Base-by-base conservation (phyloP, 2,329 filamentous ascomycete species). In the Plenodomus biglobosus region DNA sequence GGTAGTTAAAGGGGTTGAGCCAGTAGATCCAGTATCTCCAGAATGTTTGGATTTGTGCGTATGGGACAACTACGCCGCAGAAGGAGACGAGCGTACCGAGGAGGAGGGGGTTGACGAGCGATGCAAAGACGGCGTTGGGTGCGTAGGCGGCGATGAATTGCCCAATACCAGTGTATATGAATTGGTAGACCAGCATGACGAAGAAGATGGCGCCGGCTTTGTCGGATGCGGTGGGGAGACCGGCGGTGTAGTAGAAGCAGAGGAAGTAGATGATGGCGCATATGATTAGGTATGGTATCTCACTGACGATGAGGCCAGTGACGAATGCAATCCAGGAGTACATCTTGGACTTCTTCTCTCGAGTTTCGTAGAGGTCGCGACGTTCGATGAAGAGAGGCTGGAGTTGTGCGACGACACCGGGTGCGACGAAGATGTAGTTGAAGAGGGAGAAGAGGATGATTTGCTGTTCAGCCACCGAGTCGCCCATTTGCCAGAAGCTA, bases 251-350 rank as follows among this genome's bases (percentile, higher is more conserved):
- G 76, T 89, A 89, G 76, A 84, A 88, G 66, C 77, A 80, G 3
- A 81, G 75, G 62, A 77, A 90, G 56, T 85, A 80, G 3, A 88
- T 63, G 15, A 87, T 67, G 2, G 78, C 82, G 7, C 82, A 81
- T 11, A 89, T 46, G 39, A 83, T 74, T 39, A 82, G 77, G 71
- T 79, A 90, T 0, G 86, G 85, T 1, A 89, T 77, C 66, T 91
- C 87, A 34, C 86, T 85, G 1, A 87, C 48, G 44, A 90, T 81
- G 58, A 87, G 86, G 55, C 84, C 81, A 1, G 85, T 74, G 61
- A 90, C 79, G 68, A 91, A 90, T 1, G 80, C 83, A 54, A 81
- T 78, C 87, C 87, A 90, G 0, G 83, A 86, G 72, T 90, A 91
- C 0, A 84, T 79, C 62, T 89, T 88, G 59, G 80, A 83, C 2